Evolutionary conservation across 495 filamentous ascomycete genomes (phyloP).

Genomic region (Apiosordaria backusii): DNA sequence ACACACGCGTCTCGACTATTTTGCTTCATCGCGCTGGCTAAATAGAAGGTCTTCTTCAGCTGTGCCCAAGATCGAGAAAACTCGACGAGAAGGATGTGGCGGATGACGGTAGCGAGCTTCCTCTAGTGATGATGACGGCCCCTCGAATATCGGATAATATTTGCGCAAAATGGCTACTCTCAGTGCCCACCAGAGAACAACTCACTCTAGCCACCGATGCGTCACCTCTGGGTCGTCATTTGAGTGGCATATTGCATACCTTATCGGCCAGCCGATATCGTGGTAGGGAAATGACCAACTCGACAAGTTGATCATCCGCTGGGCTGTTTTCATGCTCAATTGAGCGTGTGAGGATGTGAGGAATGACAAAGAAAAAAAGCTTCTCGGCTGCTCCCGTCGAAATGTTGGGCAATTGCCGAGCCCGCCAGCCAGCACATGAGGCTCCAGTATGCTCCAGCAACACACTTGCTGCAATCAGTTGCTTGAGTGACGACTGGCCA

Average conservation of each 20-base stretch:
- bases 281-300: neutral
- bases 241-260: too few relatives aligned
- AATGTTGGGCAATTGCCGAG: neutral
- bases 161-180: neutral
- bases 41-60: neutral
- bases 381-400: neutral
- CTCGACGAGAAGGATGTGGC: slow-evolving; percentile 4
- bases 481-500: neutral
- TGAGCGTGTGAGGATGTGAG: neutral
- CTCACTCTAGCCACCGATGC: neutral
- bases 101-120: slow-evolving; percentile 4
- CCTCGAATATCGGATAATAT: slow-evolving; percentile 20
- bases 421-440: neutral
- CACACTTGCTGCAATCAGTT: neutral
- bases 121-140: neutral
- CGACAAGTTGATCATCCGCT: neutral
- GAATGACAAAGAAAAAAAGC: neutral
- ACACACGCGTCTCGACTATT: slow-evolving; percentile 1
- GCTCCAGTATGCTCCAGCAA: neutral
- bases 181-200: neutral
- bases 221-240: neutral
- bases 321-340: neutral
- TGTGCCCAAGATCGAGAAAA: neutral
- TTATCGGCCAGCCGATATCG: too few relatives aligned
- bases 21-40: slow-evolving; percentile 3